Evolutionary conservation across 495 filamentous ascomycete species (phyloP).

Genomic region (Beverwykella pulmonaria): DNA sequence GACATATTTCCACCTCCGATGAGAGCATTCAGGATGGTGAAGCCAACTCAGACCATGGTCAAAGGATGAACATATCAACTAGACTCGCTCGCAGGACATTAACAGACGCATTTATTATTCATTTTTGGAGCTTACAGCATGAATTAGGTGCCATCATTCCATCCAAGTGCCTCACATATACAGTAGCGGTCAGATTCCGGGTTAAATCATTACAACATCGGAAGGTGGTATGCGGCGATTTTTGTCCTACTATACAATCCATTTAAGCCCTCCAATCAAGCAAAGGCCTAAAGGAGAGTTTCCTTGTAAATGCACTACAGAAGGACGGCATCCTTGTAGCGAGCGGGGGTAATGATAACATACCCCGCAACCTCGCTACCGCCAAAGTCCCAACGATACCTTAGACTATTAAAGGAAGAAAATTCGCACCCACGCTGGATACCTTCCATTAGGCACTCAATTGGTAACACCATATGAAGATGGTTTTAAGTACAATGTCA

Average conservation of each 20-base stretch:
- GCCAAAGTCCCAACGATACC: background rate
- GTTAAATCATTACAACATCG: background rate
- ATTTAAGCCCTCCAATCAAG: background rate
- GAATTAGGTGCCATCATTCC: too few species aligned
- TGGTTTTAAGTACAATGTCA: background rate
- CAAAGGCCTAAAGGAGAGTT: background rate
- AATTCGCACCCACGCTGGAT: background rate
- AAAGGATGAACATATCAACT: too few species aligned
- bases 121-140: too few species aligned
- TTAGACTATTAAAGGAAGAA: background rate
- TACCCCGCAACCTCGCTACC: background rate
- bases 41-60: too few species aligned
- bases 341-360: background rate
- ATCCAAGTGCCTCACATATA: background rate
- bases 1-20: too few species aligned
- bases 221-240: background rate
- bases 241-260: background rate
- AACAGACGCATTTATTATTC: too few species aligned
- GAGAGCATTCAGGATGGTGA: too few species aligned
- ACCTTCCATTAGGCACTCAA: too few species aligned
- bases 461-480: background rate
- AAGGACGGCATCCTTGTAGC: background rate
- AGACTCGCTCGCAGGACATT: too few species aligned
- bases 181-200: background rate
- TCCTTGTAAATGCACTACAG: background rate